Percentiles rank a stretch among this genome's conserved stretches.
phyloP scores from a whole-genome alignment of 2,329 filamentous ascomycete genomes.

The Stachybotrys elegans region DNA sequence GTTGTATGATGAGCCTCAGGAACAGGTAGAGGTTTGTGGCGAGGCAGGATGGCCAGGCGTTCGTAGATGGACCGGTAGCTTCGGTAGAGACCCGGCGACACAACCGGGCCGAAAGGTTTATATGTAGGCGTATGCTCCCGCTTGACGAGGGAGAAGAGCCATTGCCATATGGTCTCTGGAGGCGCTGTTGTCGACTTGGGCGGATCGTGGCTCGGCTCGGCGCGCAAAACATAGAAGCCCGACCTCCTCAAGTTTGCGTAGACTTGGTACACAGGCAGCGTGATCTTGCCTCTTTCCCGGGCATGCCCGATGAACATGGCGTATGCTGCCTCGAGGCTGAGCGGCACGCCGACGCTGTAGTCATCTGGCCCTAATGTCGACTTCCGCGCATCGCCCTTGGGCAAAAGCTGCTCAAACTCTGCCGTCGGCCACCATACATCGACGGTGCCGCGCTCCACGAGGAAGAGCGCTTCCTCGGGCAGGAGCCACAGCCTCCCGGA shows the following conservation, averaged over 20 bases:
- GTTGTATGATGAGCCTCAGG: constrained; percentile 20
- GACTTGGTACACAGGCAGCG: constrained; percentile 79
- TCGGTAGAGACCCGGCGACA: constrained; percentile 60
- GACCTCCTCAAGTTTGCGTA: constrained; percentile 78
- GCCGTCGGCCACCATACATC: constrained; percentile 77
- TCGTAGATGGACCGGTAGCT: constrained; percentile 69
- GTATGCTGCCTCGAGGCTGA: constrained; percentile 90
- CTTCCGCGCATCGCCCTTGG: constrained; percentile 21
- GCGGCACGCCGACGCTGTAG: constrained; percentile 65
- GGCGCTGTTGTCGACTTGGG: constrained; percentile 11
- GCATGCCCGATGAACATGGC: constrained; percentile 73
- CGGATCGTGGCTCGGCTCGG: constrained; percentile 33
- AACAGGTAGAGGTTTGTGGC: constrained; percentile 51
- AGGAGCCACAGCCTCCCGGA: constrained; percentile 72
- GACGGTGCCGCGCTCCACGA: constrained; percentile 81
- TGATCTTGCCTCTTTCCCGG: constrained; percentile 52
- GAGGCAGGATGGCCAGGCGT: constrained; percentile 67
- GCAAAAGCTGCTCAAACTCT: constrained; percentile 44
- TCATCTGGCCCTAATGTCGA: constrained; percentile 26
- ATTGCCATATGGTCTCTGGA: constrained; percentile 39
- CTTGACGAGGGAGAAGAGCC: constrained; percentile 46
- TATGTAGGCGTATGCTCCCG: constrained; percentile 17
- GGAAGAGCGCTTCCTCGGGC: constrained; percentile 85
- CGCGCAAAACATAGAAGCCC: constrained; percentile 77
- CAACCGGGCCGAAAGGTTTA: constrained; percentile 48